These are phyloP conservation scores for Schizophyllum commune DNA, from an alignment of 1,284 basidiomycete species.

Conservation along the genomic window DNA sequence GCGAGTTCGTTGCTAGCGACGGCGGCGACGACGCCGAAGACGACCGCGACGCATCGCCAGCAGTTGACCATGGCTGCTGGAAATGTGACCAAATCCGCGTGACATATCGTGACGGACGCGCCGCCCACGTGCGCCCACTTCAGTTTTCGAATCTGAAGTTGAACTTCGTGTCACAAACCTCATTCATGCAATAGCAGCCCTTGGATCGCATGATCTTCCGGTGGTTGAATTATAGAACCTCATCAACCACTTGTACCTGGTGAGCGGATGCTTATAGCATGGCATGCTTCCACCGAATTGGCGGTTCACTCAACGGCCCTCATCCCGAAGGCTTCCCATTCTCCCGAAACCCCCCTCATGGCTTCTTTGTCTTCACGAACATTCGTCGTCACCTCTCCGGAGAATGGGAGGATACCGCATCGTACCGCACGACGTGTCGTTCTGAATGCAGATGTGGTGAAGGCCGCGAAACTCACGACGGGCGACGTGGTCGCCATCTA, in stretches of 20 bases:
- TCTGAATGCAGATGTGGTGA: conserved; percentile 59
- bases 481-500: conserved; percentile 61
- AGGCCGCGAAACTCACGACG: conserved; percentile 53
- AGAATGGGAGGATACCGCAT: conserved; percentile 15
- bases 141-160: background rate
- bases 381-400: background rate
- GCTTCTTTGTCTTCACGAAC: background rate
- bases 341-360: background rate
- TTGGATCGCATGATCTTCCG: background rate
- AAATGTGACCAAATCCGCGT: background rate
- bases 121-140: background rate
- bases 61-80: background rate
- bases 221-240: too few relatives aligned
- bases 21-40: background rate
- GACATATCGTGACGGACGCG: background rate
- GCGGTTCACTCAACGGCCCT: too few relatives aligned
- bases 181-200: background rate
- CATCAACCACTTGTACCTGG: too few relatives aligned
- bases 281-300: too few relatives aligned
- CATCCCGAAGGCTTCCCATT: too few relatives aligned
- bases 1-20: background rate
- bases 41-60: background rate
- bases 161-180: background rate
- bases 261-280: too few relatives aligned
- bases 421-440: conserved; percentile 58